phyloP scores from a whole-genome alignment of 805 yeast genomes.

The Hemisphaericaspora nanyangensis region DNA sequence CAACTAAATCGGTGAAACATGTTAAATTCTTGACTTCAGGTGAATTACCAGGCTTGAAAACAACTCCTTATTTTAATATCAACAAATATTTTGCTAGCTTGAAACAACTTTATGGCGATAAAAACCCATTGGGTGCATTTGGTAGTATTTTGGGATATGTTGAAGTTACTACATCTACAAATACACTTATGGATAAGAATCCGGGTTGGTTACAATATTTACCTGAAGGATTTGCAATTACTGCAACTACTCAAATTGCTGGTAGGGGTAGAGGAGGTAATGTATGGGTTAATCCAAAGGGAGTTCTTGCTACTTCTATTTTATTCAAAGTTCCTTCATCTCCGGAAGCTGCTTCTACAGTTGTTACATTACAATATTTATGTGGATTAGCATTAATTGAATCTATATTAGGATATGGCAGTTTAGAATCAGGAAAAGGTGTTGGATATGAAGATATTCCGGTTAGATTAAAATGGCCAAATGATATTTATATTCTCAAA shows the following conservation, averaged over 20 bases:
- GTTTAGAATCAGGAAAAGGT: slow-evolving; percentile 29
- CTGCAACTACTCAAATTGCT: slow-evolving; percentile 80
- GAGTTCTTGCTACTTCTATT: slow-evolving; percentile 80
- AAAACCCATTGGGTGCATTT: slow-evolving; percentile 26
- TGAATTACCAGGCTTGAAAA: slow-evolving; percentile 42
- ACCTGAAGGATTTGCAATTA: slow-evolving; percentile 67
- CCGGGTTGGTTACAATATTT: slow-evolving; percentile 49
- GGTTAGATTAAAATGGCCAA: slow-evolving; percentile 91
- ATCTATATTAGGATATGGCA: slow-evolving; percentile 61
- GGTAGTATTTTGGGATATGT: slow-evolving; percentile 73
- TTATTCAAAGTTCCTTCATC: slow-evolving; percentile 56
- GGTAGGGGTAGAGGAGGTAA: slow-evolving; percentile 96
- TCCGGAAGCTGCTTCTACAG: slow-evolving; percentile 41
- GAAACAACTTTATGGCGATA: slow-evolving; percentile 16
- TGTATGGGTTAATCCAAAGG: slow-evolving; percentile 91
- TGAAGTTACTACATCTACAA: slow-evolving; percentile 89
- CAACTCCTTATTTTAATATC: slow-evolving; percentile 75
- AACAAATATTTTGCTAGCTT: slow-evolving; percentile 48
- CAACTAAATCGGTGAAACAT: slow-evolving; percentile 45
- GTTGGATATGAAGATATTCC: slow-evolving; percentile 73
- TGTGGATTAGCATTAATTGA: slow-evolving; percentile 80
- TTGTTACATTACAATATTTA: slow-evolving; percentile 85
- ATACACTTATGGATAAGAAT: slow-evolving; percentile 72
- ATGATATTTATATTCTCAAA: slow-evolving; percentile 75
- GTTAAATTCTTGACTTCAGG: slow-evolving; percentile 44